Base-by-base conservation (phyloP, 192 early-diverging fungal species). In the Gigaspora rosea region DNA sequence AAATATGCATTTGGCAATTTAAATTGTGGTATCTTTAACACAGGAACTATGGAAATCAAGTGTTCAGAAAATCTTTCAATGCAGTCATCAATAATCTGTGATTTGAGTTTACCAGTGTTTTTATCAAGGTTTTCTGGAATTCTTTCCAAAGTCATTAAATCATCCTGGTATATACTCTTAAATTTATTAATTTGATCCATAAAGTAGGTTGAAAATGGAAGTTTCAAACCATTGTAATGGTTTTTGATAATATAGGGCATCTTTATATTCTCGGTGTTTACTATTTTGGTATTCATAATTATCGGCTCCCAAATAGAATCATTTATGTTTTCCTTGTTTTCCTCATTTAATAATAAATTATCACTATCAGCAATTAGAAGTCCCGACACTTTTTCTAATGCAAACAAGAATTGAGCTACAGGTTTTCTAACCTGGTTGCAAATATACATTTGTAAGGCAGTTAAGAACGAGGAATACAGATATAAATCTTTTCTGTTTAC, bases 171-270 rank as follows among this genome's bases (percentile, higher is more conserved):
- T 16, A 57, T 35, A 1, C 9, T n/a, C 36, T 74, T 74, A 50
- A 74, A 74, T 27, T 50, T 61, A 18, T 74, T 41, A 41, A 74
- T 74, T 32, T 41, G 54, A 2, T 61, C 52, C 51, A 54, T 52
- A 27, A 74, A 74, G 20, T 74, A 57, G 7, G 32, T 20, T 36
- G 72, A 74, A 22, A 74, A 74, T 35, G 72, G 72, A 50, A 74
- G 50, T 46, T 35, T 16, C 12, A 74, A 27, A 22, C 32, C 27
- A 48, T 65, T 11, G 8, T 4, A 41, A 41, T 41, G 3, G 2
- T 16, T 56, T 56, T 56, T 18, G 15, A 67, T 12, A 3, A 10
- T 13, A 54, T 41, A 36, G 36, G 66, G 48, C 69, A 76, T 32
- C 9, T 20, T 36, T 76, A 67, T 13, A 62, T 67, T 76, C 41